Evolutionary conservation across 495 filamentous ascomycete genomes (phyloP), one percentile per base, ranked within the genome.

Genomic region (Tuber indicum): DNA sequence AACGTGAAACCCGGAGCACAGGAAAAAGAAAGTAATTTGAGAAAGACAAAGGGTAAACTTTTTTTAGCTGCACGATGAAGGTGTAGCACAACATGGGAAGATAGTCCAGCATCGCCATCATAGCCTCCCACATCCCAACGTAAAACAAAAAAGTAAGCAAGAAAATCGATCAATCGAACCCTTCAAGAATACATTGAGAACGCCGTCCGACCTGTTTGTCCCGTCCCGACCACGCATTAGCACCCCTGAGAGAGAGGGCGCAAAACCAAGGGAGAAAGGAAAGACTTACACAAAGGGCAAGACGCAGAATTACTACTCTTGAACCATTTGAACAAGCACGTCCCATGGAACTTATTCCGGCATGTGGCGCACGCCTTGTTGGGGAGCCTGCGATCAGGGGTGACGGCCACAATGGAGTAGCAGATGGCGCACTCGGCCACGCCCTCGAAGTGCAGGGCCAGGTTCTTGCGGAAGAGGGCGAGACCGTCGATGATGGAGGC

Each of bases 361-460:
- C 96, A 99, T 6, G 96, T 98, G 72, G 88, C 87, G 86, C 96
- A 99, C 71, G 90, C 87, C 85, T 97, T 98, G 82, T 92, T 94
- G 1, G 96, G 96, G 79, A 96, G 88, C 85, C 91, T 91, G 87
- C 92, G 92, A 83, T 97, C 94, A 23, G 88, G 90, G 43, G 92
- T 91, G 74, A 99, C 91, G 4, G 82, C 82, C 16, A 84, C 74
- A 79, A 98, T 94, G 70, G 91, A 93, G 85, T 98, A 98, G 86
- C 96, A 99, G 83, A 98, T 98, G 6, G 96, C 93, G 82, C 96
- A 99, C 86, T 98, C 96, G 19, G 89, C 94, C 84, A 98, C 94
- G 5, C 93, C 95, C 85, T 97, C 95, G 77, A 99, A 86, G 17
- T 94, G 91, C 2, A 93, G 92, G 21, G 90, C 88, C 1, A 98